Conservation (phyloP, 441 rosid species). For the Viola pubescens region DNA sequence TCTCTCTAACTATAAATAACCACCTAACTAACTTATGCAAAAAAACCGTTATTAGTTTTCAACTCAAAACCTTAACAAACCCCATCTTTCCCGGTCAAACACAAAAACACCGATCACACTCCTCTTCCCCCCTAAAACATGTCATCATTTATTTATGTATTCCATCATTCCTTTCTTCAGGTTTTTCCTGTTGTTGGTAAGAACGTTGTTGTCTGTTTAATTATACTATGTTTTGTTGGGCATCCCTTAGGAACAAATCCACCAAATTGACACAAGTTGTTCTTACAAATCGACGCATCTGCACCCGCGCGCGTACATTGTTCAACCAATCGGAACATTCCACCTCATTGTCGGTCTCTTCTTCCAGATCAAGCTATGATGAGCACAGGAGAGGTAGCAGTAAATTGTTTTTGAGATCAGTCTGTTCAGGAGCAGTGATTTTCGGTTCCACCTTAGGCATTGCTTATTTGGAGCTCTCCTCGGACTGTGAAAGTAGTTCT, state of each 20-base stretch:
- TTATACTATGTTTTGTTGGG: constrained; percentile 30
- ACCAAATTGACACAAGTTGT: constrained; percentile 10
- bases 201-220: too few relatives aligned
- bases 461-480: constrained; percentile 22
- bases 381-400: constrained; percentile 3
- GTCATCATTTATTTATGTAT: neutral
- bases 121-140: neutral
- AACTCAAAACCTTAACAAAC: constrained; percentile 10
- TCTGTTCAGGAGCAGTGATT: constrained; percentile 24
- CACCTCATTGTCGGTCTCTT: neutral
- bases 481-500: constrained; percentile 5
- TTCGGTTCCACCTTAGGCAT: constrained; percentile 32
- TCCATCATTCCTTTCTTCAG: neutral
- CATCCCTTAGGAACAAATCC: constrained; percentile 20
- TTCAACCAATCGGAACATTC: constrained; percentile 8
- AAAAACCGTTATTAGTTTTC: constrained; percentile 14
- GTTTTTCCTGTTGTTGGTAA: neutral
- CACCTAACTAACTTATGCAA: constrained; percentile 10
- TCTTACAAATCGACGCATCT: constrained; percentile 3
- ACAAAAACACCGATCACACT: neutral
- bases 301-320: neutral
- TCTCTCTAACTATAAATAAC: too few relatives aligned
- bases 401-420: constrained; percentile 14
- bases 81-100: constrained; percentile 25
- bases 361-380: constrained; percentile 8